Conservation (phyloP, 164 flowering plant species). For the Umbellularia californica region DNA sequence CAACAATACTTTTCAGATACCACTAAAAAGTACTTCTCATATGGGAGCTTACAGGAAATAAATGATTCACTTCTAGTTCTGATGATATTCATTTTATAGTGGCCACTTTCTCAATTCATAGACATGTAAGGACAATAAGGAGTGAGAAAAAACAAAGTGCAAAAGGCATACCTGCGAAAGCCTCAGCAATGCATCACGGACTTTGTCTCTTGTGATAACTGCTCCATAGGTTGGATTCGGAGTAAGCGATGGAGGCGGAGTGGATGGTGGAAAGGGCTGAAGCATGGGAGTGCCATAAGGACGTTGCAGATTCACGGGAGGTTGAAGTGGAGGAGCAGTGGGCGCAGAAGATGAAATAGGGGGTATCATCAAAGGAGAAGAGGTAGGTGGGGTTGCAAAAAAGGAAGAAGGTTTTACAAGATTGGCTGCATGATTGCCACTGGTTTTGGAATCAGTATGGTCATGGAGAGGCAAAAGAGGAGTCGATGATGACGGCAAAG, state of each 20-base stretch:
- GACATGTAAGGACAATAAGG: too few species aligned
- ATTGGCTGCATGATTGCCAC: conserved; percentile 34
- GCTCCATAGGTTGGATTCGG: conserved; percentile 43
- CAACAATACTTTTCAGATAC: not conserved
- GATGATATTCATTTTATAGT: not conserved
- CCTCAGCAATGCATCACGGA: conserved; percentile 69
- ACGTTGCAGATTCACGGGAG: conserved; percentile 53
- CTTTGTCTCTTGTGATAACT: conserved; percentile 60
- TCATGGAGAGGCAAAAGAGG: conserved; percentile 47
- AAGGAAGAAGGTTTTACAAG: conserved; percentile 44
- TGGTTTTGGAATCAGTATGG: conserved; percentile 32
- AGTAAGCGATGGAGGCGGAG: conserved; percentile 80
- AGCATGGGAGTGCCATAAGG: conserved; percentile 81
- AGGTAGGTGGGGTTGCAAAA: conserved; percentile 38
- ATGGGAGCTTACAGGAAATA: not conserved
- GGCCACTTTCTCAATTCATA: too few species aligned
- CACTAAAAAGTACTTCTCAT: not conserved
- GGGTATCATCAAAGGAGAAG: conserved; percentile 36
- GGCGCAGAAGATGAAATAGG: conserved; percentile 42
- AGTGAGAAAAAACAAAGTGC: not conserved
- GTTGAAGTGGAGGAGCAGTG: conserved; percentile 49
- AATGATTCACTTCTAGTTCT: not conserved
- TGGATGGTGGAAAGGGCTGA: conserved; percentile 87
- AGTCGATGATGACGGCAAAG: conserved; percentile 35
- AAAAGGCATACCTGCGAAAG: conserved; percentile 59